Base-by-base conservation (phyloP, 176 grass and related monocot species). In the Poa annua region DNA sequence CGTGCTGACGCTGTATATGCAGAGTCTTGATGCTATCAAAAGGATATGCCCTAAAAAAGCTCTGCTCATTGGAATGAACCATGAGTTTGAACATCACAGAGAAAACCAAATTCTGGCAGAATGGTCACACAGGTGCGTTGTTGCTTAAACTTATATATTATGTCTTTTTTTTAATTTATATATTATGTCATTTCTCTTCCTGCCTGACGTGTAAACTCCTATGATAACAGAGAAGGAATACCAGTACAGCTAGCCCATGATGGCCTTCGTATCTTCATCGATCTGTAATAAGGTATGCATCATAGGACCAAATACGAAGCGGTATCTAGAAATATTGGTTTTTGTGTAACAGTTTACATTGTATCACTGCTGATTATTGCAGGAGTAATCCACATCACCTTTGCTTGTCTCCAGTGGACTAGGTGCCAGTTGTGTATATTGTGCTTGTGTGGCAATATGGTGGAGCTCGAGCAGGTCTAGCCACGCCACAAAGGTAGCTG, bases 31-130 rank as follows among this genome's bases (percentile, higher is more conserved):
- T 75, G 84, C 88, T 84, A 60, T 97, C 39, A 97, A 92, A 78
- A 97, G 90, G 83, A 89, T 97, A 78, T 76, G 90, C 33, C 94
- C 95, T 56, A 97, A 91, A 61, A 90, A 52, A 41, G 90, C 88
- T 52, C 84, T 97, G 67, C 48, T 97, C 44, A 94, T 88, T 89
- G 95, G 95, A 66, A 94, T 97, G 95, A 94, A 87, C 68, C 95
- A 97, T 24, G 86, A 92, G 35, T 97, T 90, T 47, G 95, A 94
- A 80, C 90, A 97, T 65, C 55, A 92, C 35, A 85, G 82, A 66
- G 92, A 92, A 87, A 94, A 97, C 63, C 55, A 85, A 62, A 80
- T 90, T 62, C 77, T 97, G 76, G 81, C 78, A 67, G 86, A 88
- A 83, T 97, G 95, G 95, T 94, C 90, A 76, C 38, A 11, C 64